Base-by-base conservation (phyloP, 768 basidiomycete genomes). In the Cubamyces lactineus region DNA sequence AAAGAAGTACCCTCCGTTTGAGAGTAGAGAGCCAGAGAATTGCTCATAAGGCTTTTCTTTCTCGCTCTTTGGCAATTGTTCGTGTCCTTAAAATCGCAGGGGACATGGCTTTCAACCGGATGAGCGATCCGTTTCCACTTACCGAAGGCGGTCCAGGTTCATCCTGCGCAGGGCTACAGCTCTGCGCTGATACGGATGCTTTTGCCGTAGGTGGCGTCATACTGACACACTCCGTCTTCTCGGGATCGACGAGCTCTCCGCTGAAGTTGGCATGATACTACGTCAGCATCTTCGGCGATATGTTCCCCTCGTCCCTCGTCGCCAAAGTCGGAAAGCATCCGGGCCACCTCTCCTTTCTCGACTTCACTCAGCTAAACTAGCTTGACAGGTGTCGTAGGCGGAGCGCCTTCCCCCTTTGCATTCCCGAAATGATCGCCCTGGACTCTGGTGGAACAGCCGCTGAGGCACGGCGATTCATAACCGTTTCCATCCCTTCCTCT, bases 341-440 rank as follows among this genome's bases (percentile, higher is more conserved):
- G 40, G 49, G 2, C 39, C 62, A 46, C 63, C 65, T 26, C 62
- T 61, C 7, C 55, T 50, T 24, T 66, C 65, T 9, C 58, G 60
- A 1, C 59, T 53, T 49, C 55, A 48, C 40, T 61, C 57, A n/a
- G 30, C 39, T 45, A 16, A 3, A 34, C 28, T 2, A 53, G 13
- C 17, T 21, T 11, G 13, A 23, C 39, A 28, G 24, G 41, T 13
- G 45, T 40, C n/a, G 49, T 39, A 16, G 28, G 23, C 17, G 24
- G 1, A 17, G 21, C 28, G n/a, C 28, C 8, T 47, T 40, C 28
- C 23, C 19, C 2, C 12, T 15, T 7, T 34, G 24, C 5, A n/a
- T 28, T 28, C 28, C 28, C 28, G 28, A 28, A 28, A 28, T 28
- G 28, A 28, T 28, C 28, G 28, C 28, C 4, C 28, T 28, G 7